Base-by-base conservation (phyloP, 345 rosid species). In the Psidium guajava region DNA sequence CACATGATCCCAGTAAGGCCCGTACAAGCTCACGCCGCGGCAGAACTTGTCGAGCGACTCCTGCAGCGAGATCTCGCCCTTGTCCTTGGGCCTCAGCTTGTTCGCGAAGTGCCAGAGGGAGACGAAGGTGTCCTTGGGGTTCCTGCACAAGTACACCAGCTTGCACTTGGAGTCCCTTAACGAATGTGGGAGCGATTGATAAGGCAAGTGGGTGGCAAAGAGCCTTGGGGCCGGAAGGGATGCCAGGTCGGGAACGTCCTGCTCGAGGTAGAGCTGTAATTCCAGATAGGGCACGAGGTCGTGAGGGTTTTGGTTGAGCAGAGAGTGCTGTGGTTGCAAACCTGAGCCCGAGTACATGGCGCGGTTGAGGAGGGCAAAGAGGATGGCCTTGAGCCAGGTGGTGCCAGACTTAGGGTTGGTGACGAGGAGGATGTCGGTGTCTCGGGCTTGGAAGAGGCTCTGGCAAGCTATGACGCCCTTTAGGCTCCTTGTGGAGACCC, bases 371-470 rank as follows among this genome's bases (percentile, higher is more conserved):
- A 86, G 83, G 61, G 88, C 81, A 20, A 86, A 86, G n/a, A 84
- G 57, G 28, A 83, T 40, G 57, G 86, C 88, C 42, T 86, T 86
- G 12, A 86, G 86, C 86, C 86, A 86, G 5, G 88, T 86, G 53
- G 88, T 84, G 44, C 88, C 88, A 32, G 88, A 83, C 82, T 86
- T 86, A 8, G 88, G 88, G 59, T 40, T 83, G 58, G 88, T 77
- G 81, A 61, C 86, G 13, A 86, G 81, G 84, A 86, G 52, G 81
- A 80, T 36, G 83, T 86, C 88, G 22, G 80, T 28, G 42, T 86
- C 80, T 25, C 47, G 81, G 32, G 88, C 80, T 59, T 20, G 56
- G 81, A 86, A 83, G 59, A 80, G 56, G 20, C 47, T 58, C 52
- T 86, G 86, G 42, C 40, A n/a, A 27, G 73, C 8, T 54, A 85